Base-by-base conservation (phyloP, 139 green algal species). In the Gonium pectorale region DNA sequence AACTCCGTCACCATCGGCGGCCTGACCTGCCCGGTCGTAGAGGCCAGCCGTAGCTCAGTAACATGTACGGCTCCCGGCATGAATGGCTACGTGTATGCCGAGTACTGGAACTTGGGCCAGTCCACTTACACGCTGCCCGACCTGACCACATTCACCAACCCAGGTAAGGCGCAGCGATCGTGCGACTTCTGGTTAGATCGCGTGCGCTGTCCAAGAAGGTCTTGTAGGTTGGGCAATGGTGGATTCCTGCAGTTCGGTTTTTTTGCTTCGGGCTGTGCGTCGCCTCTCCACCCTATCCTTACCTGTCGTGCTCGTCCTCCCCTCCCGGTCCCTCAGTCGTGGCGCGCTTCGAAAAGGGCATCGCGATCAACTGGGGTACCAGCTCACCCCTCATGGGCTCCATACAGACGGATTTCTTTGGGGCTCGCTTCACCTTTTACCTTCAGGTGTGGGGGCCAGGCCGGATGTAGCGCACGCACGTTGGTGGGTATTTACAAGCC, bases 391-490 rank as follows among this genome's bases (percentile, higher is more conserved):
- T 31, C 19, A 7, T n/a, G 0, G 79, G 79, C 43, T 43, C 17
- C 63, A 74, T 90, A 40, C n/a, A 69, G n/a, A 15, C 22, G 29
- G 59, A 86, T 59, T 90, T 40, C 33, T 90, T 72, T 21, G 81
- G 7, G 9, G 81, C 44, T 3, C 73, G 86, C 64, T 87, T 87
- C 86, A 90, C 86, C 24, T 90, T 88, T 40, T 88, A 88, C 67
- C 26, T 86, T n/a, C 75, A 80, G 69, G 81, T 86, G 37, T 24
- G 78, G 56, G 21, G 15, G 56, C 49, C 17, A 26, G 49, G 49
- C n/a, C n/a, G n/a, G n/a, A n/a, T n/a, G n/a, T n/a, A n/a, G n/a
- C n/a, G n/a, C 60, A 8, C 8, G 29, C 60, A 11, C n/a, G n/a
- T n/a, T n/a, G n/a, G n/a, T n/a, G n/a, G n/a, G n/a, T n/a, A n/a